Base-by-base conservation (phyloP, 2,329 filamentous ascomycete species). In the Ophiostoma triangulosporum region DNA sequence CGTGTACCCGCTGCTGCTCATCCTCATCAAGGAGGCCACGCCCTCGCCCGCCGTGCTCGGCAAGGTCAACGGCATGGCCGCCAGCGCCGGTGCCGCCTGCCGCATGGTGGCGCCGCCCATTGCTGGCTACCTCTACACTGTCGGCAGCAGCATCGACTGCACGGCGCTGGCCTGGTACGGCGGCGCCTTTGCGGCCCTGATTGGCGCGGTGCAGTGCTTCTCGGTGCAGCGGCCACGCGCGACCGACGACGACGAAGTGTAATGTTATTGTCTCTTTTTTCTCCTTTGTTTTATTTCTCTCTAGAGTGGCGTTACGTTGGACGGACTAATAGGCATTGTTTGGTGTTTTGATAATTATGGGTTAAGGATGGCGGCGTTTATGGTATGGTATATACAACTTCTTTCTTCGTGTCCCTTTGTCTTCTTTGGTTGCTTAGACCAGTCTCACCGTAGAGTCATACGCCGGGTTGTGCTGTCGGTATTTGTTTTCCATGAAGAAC, bases 71-170 rank as follows among this genome's bases (percentile, higher is more conserved):
- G 81, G 81, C 4, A 65, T 84, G 43, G 80, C 81, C 22, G 81
- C 81, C 50, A 82, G 78, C 54, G 80, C 78, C 2, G 80, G 80
- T 26, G 81, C 80, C 6, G 80, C 77, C 6, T 85, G 80, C 60
- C 73, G 83, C 54, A 87, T 85, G 66, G 68, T 84, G 11, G 80
- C 82, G 0, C 82, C 82, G 6, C 81, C 81, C 0, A 64, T 84
- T 15, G 76, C 79, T 2, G 81, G 81, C 3, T 81, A 76, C 57
- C 66, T 84, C 3, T 85, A 84, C 64, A 73, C 77, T 0, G 62
- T 77, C n/a, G 80, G 80, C 22, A 75, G 73, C 59, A 73, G 69
- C 58, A 70, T 77, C 46, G 72, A 80, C 60, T 82, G 76, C 63
- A 80, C 79, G 1, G 78, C 75, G 0, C 62, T 83, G 33, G 77